A percentile compares a stretch with the other conserved stretches of the same genome.
Conservation (phyloP, 2,329 filamentous ascomycete genomes). For the Colletotrichum tanaceti region DNA sequence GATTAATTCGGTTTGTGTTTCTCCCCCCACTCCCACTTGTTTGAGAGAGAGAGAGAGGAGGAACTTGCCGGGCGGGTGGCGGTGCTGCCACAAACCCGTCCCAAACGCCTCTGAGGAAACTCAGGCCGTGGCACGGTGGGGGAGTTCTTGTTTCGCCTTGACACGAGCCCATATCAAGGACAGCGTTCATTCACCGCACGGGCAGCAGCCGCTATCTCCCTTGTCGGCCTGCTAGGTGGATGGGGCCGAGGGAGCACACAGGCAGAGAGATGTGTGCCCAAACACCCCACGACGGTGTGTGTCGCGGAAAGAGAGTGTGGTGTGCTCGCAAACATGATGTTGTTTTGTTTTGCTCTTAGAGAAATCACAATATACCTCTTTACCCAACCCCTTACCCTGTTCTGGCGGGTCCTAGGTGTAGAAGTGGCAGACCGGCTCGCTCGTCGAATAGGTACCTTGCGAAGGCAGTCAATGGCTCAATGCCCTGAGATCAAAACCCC, state of each 20-base stretch:
- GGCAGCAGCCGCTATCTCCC: neutral
- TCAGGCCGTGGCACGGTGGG: neutral
- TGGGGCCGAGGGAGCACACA: no score
- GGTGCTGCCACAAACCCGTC: neutral
- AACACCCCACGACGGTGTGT: no score
- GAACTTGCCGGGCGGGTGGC: neutral
- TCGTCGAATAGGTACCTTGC: neutral
- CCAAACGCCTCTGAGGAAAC: neutral
- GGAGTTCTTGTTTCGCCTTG: conserved; percentile 2
- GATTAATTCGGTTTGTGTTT: no score
- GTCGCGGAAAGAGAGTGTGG: no score
- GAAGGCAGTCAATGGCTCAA: neutral
- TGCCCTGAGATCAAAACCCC: conserved; percentile 2
- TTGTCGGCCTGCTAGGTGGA: neutral
- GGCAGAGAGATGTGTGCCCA: neutral
- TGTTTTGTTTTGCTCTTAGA: no score
- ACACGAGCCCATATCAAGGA: neutral
- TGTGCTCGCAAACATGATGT: no score
- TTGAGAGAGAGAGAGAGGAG: neutral
- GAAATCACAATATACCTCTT: neutral
- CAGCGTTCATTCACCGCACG: neutral
- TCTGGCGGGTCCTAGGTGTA: no score
- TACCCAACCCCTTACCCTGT: no score
- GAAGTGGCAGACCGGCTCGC: neutral
- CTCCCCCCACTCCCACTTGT: neutral